Base-by-base conservation (phyloP, 805 yeast genomes). In the Kodamaea kakaduensis region DNA sequence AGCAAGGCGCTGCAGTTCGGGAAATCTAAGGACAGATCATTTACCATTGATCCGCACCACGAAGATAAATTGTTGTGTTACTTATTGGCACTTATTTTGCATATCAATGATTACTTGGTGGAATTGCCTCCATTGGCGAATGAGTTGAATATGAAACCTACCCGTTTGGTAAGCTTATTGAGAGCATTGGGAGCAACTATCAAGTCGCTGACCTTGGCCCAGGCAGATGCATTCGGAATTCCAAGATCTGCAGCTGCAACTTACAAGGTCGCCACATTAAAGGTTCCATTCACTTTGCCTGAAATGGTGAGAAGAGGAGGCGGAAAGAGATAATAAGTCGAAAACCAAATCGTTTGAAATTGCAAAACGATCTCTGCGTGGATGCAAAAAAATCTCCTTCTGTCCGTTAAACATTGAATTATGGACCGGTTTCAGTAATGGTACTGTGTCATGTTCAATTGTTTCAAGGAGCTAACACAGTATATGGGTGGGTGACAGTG, bases 241-340 rank as follows among this genome's bases (percentile, higher is more conserved):
- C 75, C 83, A 32, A 81, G 75, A 58, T 59, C 71, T 34, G 64
- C 71, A 36, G 80, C 80, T 9, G 57, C 76, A 7, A 70, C 77
- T 24, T 81, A 83, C 61, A 86, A 87, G 59, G 69, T 90, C 46
- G 97, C 97, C 3, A 61, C 76, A 12, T 72, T 93, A 59, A 80
- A 75, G 56, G 95, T 88, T 20, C 98, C 98, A 25, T 84, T 93
- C 64, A 81, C 78, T 55, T 67, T 86, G 34, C 98, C 98, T 6
- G 90, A 84, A 48, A 71, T 84, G 72, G 73, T 80, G 8, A 78
- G 80, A 66, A 71, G 84, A 52, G 78, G 78, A 3, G 33, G 29
- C 10, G 38, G 38, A 9, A 35, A 35, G 31, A 29, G 25, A 25
- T 29, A 35, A 24, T 30, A n/a, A n/a, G n/a, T n/a, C n/a, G n/a